Evolutionary conservation across 768 basidiomycete genomes (phyloP).

Genomic region (Steccherinum ochraceum): DNA sequence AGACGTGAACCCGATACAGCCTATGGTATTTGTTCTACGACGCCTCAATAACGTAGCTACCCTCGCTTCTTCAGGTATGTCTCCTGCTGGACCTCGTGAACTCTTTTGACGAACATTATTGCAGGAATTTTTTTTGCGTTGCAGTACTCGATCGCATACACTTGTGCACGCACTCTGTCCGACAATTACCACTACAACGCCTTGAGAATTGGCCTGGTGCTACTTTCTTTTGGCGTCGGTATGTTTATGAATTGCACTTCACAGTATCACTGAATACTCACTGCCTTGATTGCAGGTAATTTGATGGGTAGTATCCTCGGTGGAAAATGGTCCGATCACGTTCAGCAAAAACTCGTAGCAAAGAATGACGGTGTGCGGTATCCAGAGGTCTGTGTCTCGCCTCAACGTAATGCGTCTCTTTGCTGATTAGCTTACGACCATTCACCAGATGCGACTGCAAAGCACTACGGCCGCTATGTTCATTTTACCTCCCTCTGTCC

Average conservation of each 20-base stretch:
- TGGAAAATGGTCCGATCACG: slow-evolving; percentile 51
- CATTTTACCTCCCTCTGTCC: slow-evolving; percentile 51
- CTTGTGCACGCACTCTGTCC: slow-evolving; percentile 63
- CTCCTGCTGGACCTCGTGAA: neutral
- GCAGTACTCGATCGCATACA: slow-evolving; percentile 67
- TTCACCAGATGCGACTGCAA: slow-evolving; percentile 61
- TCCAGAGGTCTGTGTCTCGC: slow-evolving; percentile 53
- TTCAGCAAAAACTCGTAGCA: slow-evolving; percentile 35
- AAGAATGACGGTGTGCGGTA: slow-evolving; percentile 40
- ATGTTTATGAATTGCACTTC: slow-evolving; percentile 8
- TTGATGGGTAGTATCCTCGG: slow-evolving; percentile 50
- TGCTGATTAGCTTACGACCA: neutral
- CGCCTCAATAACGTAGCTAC: slow-evolving; percentile 64
- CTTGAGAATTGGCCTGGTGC: slow-evolving; percentile 67
- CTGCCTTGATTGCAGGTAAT: slow-evolving; percentile 31
- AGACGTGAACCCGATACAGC: slow-evolving; percentile 70
- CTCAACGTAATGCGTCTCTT: too few relatives aligned
- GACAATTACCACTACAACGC: slow-evolving; percentile 59
- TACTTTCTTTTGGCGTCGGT: slow-evolving; percentile 72
- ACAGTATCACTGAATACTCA: neutral
- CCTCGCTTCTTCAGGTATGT: slow-evolving; percentile 57
- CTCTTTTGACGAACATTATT: neutral
- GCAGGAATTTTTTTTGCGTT: slow-evolving; percentile 68
- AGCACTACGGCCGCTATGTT: slow-evolving; percentile 55
- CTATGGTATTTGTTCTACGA: slow-evolving; percentile 50